A percentile compares a stretch with the other conserved stretches of the same genome.
Evolutionary conservation across 805 yeast species (phyloP).

Genomic region (Candida hungchunana): DNA sequence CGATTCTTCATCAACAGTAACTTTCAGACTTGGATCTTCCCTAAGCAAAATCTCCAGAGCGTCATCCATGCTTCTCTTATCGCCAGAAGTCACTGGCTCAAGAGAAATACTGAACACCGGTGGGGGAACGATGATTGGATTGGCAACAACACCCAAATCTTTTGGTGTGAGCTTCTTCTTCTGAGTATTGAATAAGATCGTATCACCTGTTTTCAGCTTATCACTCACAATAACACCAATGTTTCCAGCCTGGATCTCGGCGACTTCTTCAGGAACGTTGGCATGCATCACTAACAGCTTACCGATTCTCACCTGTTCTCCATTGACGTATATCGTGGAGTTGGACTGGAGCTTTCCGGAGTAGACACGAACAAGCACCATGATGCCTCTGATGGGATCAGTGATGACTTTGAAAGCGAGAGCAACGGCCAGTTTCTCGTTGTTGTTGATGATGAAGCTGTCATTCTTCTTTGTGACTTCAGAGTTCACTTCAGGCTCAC

Average conservation of each 20-base stretch:
- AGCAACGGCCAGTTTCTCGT: constrained; percentile 64
- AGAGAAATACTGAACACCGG: constrained; percentile 86
- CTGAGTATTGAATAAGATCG: constrained; percentile 60
- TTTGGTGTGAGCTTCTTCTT: constrained; percentile 47
- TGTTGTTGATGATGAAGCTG: constrained; percentile 52
- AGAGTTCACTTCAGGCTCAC: constrained; percentile 48
- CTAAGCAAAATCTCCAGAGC: constrained; percentile 63
- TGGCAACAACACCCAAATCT: constrained; percentile 44
- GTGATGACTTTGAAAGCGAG: constrained; percentile 89
- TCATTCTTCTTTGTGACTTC: constrained; percentile 36
- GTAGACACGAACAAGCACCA: constrained; percentile 86
- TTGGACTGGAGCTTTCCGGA: constrained; percentile 70
- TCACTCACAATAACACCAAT: constrained; percentile 72
- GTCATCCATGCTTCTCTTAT: constrained; percentile 65
- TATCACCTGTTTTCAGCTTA: constrained; percentile 85
- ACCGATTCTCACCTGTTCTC: constrained; percentile 59
- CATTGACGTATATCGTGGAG: constrained; percentile 62
- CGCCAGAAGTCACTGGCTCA: constrained; percentile 82
- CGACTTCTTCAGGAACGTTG: constrained; percentile 71
- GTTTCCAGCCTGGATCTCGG: constrained; percentile 63
- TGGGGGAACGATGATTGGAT: constrained; percentile 84
- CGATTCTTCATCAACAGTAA: constrained; percentile 72
- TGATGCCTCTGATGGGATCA: constrained; percentile 75
- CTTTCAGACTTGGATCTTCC: constrained; percentile 86
- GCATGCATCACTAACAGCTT: constrained; percentile 85